Conservation (phyloP, 371 early-diverging fungal genomes). For the Actinomucor elegans region DNA sequence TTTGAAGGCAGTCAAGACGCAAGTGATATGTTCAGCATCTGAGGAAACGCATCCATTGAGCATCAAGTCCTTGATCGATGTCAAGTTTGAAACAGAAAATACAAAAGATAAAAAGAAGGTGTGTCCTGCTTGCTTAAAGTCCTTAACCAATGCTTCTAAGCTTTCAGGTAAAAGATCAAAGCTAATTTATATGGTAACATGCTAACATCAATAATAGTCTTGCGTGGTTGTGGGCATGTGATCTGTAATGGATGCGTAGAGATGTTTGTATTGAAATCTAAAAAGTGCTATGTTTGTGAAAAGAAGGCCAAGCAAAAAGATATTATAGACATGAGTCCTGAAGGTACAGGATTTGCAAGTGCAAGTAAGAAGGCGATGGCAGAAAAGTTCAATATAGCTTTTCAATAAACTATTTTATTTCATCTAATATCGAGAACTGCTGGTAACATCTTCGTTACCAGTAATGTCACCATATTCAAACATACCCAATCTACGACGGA, state of each 20-base stretch:
- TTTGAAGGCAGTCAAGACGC: conserved; percentile 51
- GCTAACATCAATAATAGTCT: conserved; percentile 41
- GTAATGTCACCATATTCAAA: conserved; percentile 91
- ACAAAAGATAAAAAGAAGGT: conserved; percentile 38
- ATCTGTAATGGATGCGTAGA: conserved; percentile 77
- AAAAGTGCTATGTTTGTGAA: conserved; percentile 85
- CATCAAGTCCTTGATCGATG: conserved; percentile 73
- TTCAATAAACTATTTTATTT: conserved; percentile 52
- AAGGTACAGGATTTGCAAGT: conserved; percentile 87
- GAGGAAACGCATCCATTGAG: conserved; percentile 72
- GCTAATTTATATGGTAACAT: too few species aligned
- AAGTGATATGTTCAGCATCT: conserved; percentile 71
- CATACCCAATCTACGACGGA: conserved; percentile 68
- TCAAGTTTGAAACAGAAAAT: conserved; percentile 64
- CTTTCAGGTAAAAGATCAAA: conserved; percentile 67
- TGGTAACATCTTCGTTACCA: conserved; percentile 66
- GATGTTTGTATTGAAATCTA: conserved; percentile 75
- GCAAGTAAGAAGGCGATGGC: conserved; percentile 79
- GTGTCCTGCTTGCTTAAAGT: conserved; percentile 87
- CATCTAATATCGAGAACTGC: conserved; percentile 16
- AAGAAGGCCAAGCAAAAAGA: conserved; percentile 69
- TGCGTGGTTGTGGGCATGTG: conserved; percentile 86
- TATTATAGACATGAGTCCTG: conserved; percentile 72
- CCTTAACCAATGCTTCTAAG: conserved; percentile 73
- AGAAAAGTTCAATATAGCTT: conserved; percentile 74